phyloP scores from a whole-genome alignment of 148 eudicot genomes.

The Salicornia ramosissima region DNA sequence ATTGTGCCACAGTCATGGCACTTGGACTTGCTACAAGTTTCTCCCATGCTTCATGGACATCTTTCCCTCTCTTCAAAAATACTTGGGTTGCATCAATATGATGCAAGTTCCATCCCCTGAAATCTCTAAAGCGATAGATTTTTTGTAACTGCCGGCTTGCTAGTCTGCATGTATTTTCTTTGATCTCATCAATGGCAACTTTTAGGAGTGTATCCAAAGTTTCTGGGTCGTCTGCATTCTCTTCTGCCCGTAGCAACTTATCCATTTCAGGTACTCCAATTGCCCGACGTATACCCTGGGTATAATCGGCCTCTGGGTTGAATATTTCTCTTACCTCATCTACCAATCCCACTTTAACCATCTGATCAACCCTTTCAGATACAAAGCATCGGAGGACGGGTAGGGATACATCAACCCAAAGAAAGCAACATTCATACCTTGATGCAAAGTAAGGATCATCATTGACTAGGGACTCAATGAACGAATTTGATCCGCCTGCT shows the following conservation, averaged over 20 bases:
- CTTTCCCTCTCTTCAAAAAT: conserved; percentile 36
- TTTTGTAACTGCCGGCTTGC: conserved; percentile 60
- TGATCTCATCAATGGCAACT: conserved; percentile 56
- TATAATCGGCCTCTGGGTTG: conserved; percentile 44
- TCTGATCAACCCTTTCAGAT: conserved; percentile 62
- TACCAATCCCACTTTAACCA: conserved; percentile 56
- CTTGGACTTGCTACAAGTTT: conserved; percentile 48
- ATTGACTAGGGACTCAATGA: conserved; percentile 56
- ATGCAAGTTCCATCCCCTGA: conserved; percentile 58
- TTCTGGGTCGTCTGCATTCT: conserved; percentile 30
- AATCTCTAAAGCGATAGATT: conserved; percentile 48
- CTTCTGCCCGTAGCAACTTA: conserved; percentile 41
- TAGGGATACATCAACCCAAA: conserved; percentile 71
- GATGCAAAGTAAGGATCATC: conserved; percentile 51
- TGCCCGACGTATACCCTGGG: conserved; percentile 62
- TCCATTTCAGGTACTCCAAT: conserved; percentile 88
- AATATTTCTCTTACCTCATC: conserved; percentile 57
- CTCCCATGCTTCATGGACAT: conserved; percentile 55
- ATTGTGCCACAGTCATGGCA: conserved; percentile 34
- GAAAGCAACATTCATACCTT: conserved; percentile 60
- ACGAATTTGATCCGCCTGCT: conserved; percentile 91
- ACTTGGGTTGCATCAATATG: conserved; percentile 67
- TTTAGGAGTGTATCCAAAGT: conserved; percentile 33
- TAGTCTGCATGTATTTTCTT: conserved; percentile 53
- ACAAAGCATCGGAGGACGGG: conserved; percentile 51